These are phyloP conservation scores for Stygiomarasmius scandens DNA, from an alignment of 1,284 basidiomycete species.

Conservation along the genomic window DNA sequence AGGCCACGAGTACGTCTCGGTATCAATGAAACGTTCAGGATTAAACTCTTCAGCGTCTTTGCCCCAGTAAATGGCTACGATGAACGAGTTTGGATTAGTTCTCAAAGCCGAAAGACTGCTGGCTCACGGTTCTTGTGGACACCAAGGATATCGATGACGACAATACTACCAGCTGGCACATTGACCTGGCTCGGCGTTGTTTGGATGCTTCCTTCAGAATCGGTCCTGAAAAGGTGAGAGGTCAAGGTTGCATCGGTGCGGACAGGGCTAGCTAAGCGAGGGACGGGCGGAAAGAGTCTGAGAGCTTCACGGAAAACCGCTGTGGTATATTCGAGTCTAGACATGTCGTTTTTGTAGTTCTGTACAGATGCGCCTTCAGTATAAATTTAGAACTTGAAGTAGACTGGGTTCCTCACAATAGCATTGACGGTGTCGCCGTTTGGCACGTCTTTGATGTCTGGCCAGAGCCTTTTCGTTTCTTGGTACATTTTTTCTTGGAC, in stretches of 20 bases:
- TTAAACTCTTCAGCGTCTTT: constrained; percentile 45
- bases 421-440: constrained; percentile 19
- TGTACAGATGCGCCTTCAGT: too few relatives aligned
- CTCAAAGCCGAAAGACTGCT: not conserved
- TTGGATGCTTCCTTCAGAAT: constrained; percentile 25
- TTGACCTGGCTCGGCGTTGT: constrained; percentile 34
- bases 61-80: constrained; percentile 44
- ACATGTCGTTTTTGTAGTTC: too few relatives aligned
- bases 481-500: constrained; percentile 46
- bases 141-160: constrained; percentile 41
- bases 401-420: constrained; percentile 20
- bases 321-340: constrained; percentile 31
- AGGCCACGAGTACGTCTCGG: constrained; percentile 38
- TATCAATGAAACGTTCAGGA: constrained; percentile 52
- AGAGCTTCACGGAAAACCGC: constrained; percentile 47
- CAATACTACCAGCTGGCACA: constrained; percentile 39
- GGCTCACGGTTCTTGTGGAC: constrained; percentile 37
- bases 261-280: constrained; percentile 45
- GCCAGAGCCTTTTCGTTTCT: constrained; percentile 34
- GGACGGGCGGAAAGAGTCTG: constrained; percentile 40
- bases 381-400: too few relatives aligned
- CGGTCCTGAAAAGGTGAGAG: constrained; percentile 33
- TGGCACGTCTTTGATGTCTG: constrained; percentile 19
- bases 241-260: constrained; percentile 35
- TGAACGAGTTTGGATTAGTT: not conserved